A percentile compares a stretch with the other conserved stretches of the same genome.
These are phyloP conservation scores for Ceratocystis colombiana DNA, from an alignment of 2,329 filamentous ascomycete genomes.

Conservation along the genomic window DNA sequence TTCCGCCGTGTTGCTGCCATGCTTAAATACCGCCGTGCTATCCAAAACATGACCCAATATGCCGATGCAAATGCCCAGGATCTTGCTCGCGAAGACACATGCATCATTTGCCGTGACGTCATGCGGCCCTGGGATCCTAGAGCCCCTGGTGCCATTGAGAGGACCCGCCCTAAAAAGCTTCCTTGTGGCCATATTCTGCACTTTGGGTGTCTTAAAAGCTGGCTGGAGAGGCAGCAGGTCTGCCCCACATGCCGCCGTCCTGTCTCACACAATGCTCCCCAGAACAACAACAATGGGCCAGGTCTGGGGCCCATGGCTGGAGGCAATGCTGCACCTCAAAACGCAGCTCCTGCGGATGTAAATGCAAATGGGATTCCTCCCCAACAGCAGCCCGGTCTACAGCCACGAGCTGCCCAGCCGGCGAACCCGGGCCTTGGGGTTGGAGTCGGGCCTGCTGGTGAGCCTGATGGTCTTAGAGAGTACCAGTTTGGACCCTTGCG, in stretches of 20 bases:
- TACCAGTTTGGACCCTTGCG: constrained; percentile 21
- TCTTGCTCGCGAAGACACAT: constrained; percentile 76
- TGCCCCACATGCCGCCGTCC: constrained; percentile 88
- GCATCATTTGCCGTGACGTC: constrained; percentile 94
- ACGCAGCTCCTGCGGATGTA: constrained; percentile 27
- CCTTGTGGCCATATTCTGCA: constrained; percentile 94
- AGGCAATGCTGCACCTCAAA: constrained; percentile 28
- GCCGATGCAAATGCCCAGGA: constrained; percentile 85
- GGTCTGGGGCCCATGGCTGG: constrained; percentile 27
- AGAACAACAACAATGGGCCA: constrained; percentile 30
- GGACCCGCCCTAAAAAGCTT: constrained; percentile 83
- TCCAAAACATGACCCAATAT: constrained; percentile 89
- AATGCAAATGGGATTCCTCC: constrained; percentile 28
- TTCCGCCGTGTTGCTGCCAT: constrained; percentile 81
- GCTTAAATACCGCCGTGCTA: constrained; percentile 79
- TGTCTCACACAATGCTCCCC: constrained; percentile 46
- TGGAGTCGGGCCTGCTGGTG: constrained; percentile 4
- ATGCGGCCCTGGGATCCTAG: constrained; percentile 68
- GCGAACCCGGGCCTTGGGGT: constrained; percentile 14
- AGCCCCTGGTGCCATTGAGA: constrained; percentile 62
- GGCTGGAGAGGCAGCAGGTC: constrained; percentile 93
- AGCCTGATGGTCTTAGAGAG: constrained; percentile 21
- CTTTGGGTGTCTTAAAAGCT: constrained; percentile 87
- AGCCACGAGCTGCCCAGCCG: constrained; percentile 10
- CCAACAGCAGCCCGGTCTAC: constrained; percentile 22